phyloP scores from a whole-genome alignment of 1,284 basidiomycete genomes.

The Naganishia cerealis region DNA sequence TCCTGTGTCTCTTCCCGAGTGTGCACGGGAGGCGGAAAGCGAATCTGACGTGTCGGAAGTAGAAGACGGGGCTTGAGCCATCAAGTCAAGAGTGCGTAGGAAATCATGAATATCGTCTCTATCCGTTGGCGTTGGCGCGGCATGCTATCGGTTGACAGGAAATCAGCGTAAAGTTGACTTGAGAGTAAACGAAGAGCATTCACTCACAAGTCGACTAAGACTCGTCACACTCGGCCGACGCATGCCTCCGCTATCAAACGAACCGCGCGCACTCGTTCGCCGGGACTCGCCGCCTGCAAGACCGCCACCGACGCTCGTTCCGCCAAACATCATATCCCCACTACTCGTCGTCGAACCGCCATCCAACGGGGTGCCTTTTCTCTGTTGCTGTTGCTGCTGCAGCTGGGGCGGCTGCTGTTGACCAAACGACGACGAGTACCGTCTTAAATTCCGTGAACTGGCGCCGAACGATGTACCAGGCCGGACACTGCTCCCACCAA shows the following conservation, averaged over 20 bases:
- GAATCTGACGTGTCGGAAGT: slow-evolving; percentile 36
- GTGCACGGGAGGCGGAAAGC: slow-evolving; percentile 28
- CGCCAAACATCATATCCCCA: slow-evolving; percentile 35
- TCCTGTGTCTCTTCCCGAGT: slow-evolving; percentile 2
- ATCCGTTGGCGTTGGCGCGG: slow-evolving; percentile 43
- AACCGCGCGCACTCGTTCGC: slow-evolving; percentile 21
- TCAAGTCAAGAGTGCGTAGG: slow-evolving; percentile 49
- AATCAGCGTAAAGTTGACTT: background rate
- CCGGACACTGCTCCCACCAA: slow-evolving; percentile 11
- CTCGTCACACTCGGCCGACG: slow-evolving; percentile 19
- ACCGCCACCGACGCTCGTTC: slow-evolving; percentile 39
- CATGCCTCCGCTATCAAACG: slow-evolving; percentile 15
- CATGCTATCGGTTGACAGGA: slow-evolving; percentile 35
- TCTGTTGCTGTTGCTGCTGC: too few species aligned
- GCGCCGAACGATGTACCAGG: slow-evolving; percentile 13
- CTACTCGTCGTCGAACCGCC: slow-evolving; percentile 37
- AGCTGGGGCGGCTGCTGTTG: slow-evolving; percentile 36
- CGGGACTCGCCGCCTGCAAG: slow-evolving; percentile 32
- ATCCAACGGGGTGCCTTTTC: slow-evolving; percentile 25
- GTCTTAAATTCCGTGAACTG: slow-evolving; percentile 41
- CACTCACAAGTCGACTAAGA: slow-evolving; percentile 28
- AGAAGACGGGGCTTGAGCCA: slow-evolving; percentile 46
- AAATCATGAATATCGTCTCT: slow-evolving; percentile 53
- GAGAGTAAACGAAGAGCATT: background rate
- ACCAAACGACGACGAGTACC: slow-evolving; percentile 47